Base-by-base conservation (phyloP, 129 eudicot genomes). In the Pulicaria dysenterica region DNA sequence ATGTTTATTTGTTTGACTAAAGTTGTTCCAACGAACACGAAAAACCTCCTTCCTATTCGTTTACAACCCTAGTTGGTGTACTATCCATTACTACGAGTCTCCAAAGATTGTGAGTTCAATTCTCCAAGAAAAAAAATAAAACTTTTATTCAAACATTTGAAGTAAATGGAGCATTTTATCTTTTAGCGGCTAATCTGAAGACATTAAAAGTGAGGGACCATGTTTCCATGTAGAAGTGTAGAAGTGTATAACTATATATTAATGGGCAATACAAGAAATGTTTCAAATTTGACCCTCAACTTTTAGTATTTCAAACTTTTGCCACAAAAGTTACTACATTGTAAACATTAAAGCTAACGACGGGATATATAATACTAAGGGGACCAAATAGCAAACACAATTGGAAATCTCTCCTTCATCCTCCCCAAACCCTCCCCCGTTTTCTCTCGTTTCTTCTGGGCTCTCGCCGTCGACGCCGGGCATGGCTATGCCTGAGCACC, bases 401-500 rank as follows among this genome's bases (percentile, higher is more conserved):
- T 69, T 8, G 42, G 9, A 69, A 74, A 43, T 54, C 53, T 58
- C 56, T 61, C 54, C 54, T 70, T 46, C 70, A 48, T 66, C 66
- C 60, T 75, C 4, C 4, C 75, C 14, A 47, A 73, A 53, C 50
- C 14, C 68, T 13, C 41, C 60, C 51, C 50, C 58, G 24, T 7
- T 55, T 47, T 44, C 51, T 65, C 46, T 17, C 14, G 56, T 45
- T 46, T 16, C 64, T 39, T 39, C 43, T 44, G 50, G 69, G 38
- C 37, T 6, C 73, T 57, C 57, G 43, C 51, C 62, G 45, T 54
- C 69, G 66, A 8, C 8, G 41, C 71, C 70, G 44, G 75, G 73
- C 74, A 86, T 89, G 96, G 88, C 83, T 73, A 77, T 79, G 67
- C 76, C 88, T 38, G 83, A 76, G 39, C 86, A 80, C 69, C 77